phyloP scores from a whole-genome alignment of 1,284 basidiomycete genomes.

The Gymnopus androsaceus region DNA sequence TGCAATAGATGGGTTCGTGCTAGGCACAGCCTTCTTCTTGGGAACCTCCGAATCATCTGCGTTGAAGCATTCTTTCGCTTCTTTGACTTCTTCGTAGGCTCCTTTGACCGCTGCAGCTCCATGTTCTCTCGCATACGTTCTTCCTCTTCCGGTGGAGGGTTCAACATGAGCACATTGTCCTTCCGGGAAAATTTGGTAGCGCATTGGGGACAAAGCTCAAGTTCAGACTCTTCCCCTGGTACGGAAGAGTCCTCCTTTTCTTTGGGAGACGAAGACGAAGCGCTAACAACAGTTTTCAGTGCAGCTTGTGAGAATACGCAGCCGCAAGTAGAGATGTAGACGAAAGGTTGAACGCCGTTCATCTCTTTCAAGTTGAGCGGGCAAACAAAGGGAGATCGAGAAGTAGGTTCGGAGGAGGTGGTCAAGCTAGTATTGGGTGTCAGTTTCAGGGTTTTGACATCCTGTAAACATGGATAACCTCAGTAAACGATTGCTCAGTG shows the following conservation, averaged over 20 bases:
- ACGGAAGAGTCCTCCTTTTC: slow-evolving; percentile 31
- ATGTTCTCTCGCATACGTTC: slow-evolving; percentile 53
- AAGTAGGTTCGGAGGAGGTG: slow-evolving; percentile 41
- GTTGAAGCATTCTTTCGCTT: slow-evolving; percentile 56
- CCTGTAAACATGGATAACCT: slow-evolving; percentile 53
- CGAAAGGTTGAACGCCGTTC: slow-evolving; percentile 87
- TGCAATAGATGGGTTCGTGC: slow-evolving; percentile 55
- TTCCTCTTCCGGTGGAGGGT: slow-evolving; percentile 65
- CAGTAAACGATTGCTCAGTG: neutral
- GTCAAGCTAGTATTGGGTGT: slow-evolving; percentile 66
- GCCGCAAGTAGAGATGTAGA: slow-evolving; percentile 86
- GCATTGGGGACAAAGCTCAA: slow-evolving; percentile 75
- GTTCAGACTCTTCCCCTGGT: slow-evolving; percentile 29
- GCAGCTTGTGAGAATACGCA: slow-evolving; percentile 84
- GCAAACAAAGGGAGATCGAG: slow-evolving; percentile 78
- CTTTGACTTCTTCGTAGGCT: slow-evolving; percentile 65
- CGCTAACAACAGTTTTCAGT: slow-evolving; percentile 58
- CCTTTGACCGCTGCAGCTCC: slow-evolving; percentile 53
- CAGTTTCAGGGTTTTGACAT: slow-evolving; percentile 80
- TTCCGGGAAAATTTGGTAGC: slow-evolving; percentile 62
- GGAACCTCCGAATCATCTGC: slow-evolving; percentile 37
- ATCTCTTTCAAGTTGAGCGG: slow-evolving; percentile 91
- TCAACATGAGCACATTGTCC: slow-evolving; percentile 57
- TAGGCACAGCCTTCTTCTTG: slow-evolving; percentile 45
- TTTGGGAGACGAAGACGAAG: slow-evolving; percentile 25